A percentile compares a stretch with the other conserved stretches of the same genome.
These are phyloP conservation scores for Yamadazyma ubonensis DNA, from an alignment of 805 yeast genomes.

Conservation along the genomic window DNA sequence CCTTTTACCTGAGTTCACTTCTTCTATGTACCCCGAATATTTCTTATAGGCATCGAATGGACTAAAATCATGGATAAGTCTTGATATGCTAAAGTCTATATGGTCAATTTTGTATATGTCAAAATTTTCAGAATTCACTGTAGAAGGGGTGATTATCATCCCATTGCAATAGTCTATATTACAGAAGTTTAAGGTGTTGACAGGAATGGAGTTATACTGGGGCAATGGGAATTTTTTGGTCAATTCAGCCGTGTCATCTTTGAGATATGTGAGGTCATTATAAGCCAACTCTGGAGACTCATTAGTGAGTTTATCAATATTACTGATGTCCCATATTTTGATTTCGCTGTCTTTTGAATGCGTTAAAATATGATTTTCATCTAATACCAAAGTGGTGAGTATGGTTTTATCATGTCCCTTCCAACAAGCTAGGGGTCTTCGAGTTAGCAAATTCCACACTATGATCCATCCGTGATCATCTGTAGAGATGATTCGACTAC, in stretches of 20 bases:
- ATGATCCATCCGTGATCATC: constrained; percentile 64
- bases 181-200: constrained; percentile 72
- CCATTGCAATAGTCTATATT: constrained; percentile 48
- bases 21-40: constrained; percentile 11
- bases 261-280: constrained; percentile 17
- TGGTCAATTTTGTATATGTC: constrained; percentile 53
- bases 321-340: constrained; percentile 43
- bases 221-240: constrained; percentile 13
- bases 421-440: constrained; percentile 60
- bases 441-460: constrained; percentile 61
- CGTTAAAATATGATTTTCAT: constrained; percentile 40
- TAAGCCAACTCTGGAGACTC: constrained; percentile 12
- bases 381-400: constrained; percentile 41
- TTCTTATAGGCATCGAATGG: constrained; percentile 20
- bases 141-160: constrained; percentile 57
- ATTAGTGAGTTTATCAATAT: neutral
- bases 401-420: constrained; percentile 55
- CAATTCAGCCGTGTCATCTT: constrained; percentile 24
- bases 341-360: constrained; percentile 67
- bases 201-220: constrained; percentile 50
- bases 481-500: constrained; percentile 41
- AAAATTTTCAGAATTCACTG: constrained; percentile 59
- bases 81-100: constrained; percentile 12
- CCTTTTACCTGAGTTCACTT: constrained; percentile 16
- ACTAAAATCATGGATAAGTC: constrained; percentile 35